Base-by-base conservation (phyloP, 495 filamentous ascomycete genomes). In the Podospora australis region DNA sequence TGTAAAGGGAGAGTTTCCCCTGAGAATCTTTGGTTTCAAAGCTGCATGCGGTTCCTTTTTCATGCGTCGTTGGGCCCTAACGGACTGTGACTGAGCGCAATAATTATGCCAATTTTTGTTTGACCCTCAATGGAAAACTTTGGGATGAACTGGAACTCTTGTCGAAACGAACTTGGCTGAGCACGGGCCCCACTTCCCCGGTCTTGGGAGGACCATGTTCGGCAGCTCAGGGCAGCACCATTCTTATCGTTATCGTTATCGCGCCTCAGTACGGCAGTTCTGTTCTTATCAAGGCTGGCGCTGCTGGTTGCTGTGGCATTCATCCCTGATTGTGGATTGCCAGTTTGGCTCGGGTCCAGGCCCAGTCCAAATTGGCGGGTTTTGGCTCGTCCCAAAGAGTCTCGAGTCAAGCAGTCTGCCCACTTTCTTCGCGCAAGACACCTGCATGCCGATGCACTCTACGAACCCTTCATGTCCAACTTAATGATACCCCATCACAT, bases 21-120 rank as follows among this genome's bases (percentile, higher is more conserved):
- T 28, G 20, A 30, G 36, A 25, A 24, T 39, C 43, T 40, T n/a
- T 43, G 41, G 36, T 52, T 46, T 52, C 49, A 46, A 23, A 32
- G 19, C 19, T 52, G 43, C 49, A 52, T 46, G 23, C 19, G 10
- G 22, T 40, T 38, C 49, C 42, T 52, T 52, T 34, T 41, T 32
- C 36, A 26, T 41, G 49, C 49, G 44, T 39, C 23, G 22, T n/a
- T n/a, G n/a, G n/a, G n/a, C n/a, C n/a, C n/a, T n/a, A n/a, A n/a
- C n/a, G n/a, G n/a, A n/a, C n/a, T n/a, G n/a, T n/a, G n/a, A n/a
- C n/a, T n/a, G n/a, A n/a, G n/a, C n/a, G n/a, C n/a, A n/a, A n/a
- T n/a, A n/a, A n/a, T n/a, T n/a, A n/a, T n/a, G n/a, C n/a, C n/a
- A n/a, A n/a, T n/a, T n/a, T n/a, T n/a, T n/a, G n/a, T n/a, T n/a